These are phyloP conservation scores for Marchantia polymorpha DNA, from an alignment of 225 moss, liverwort and hornwort species.

Conservation along the genomic window DNA sequence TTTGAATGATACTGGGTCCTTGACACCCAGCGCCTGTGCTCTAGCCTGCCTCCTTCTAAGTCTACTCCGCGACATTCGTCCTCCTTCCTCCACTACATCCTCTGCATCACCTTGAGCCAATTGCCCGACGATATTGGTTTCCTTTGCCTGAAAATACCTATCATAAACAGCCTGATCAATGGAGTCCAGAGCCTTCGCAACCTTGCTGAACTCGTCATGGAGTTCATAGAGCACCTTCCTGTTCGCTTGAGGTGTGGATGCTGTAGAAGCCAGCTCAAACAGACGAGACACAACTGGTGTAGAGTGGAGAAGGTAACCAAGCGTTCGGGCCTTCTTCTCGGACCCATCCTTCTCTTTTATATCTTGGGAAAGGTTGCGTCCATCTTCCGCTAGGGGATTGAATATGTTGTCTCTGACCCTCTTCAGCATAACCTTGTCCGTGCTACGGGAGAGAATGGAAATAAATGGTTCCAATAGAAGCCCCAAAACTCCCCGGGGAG, in stretches of 20 bases:
- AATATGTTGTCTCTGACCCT: slow-evolving; percentile 76
- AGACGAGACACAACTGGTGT: slow-evolving; percentile 58
- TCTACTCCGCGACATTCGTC: slow-evolving; percentile 20
- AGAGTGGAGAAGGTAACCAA: slow-evolving; percentile 58
- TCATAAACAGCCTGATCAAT: slow-evolving; percentile 29
- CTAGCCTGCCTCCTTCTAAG: slow-evolving; percentile 31
- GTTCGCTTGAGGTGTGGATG: slow-evolving; percentile 65
- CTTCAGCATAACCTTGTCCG: slow-evolving; percentile 67
- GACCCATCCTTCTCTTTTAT: slow-evolving; percentile 39
- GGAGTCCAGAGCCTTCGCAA: slow-evolving; percentile 61
- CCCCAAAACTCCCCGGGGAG: slow-evolving; percentile 56
- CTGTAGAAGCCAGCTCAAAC: slow-evolving; percentile 76
- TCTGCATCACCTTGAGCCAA: background rate
- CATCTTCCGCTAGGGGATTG: slow-evolving; percentile 65
- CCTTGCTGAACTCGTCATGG: slow-evolving; percentile 68
- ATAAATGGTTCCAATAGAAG: slow-evolving; percentile 76
- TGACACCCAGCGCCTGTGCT: slow-evolving; percentile 18
- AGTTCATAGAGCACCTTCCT: slow-evolving; percentile 80
- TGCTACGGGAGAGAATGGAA: slow-evolving; percentile 47
- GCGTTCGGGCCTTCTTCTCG: slow-evolving; percentile 42
- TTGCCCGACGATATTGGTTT: background rate
- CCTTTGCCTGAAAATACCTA: slow-evolving; percentile 23
- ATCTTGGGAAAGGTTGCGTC: slow-evolving; percentile 28
- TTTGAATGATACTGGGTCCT: slow-evolving; percentile 23
- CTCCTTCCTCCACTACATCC: slow-evolving; percentile 12